These are phyloP conservation scores for Ustilago cynodontis DNA, from an alignment of 1,284 basidiomycete species.

Conservation along the genomic window DNA sequence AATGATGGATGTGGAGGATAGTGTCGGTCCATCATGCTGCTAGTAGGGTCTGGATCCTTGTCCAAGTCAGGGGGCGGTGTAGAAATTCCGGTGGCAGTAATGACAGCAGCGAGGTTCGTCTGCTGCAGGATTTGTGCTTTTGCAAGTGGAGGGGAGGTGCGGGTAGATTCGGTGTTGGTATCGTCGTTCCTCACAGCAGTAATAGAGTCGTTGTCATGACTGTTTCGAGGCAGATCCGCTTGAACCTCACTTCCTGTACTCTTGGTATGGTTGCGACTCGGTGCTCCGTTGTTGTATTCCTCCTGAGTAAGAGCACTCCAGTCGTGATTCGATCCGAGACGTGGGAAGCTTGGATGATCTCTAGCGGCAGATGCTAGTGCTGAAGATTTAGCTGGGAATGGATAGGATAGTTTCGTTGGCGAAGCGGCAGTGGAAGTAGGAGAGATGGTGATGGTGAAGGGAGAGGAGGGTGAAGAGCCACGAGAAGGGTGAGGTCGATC, in stretches of 20 bases:
- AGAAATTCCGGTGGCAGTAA: neutral
- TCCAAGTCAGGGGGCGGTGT: neutral
- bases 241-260: neutral
- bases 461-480: constrained; percentile 2
- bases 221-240: constrained; percentile 8
- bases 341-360: constrained; percentile 18
- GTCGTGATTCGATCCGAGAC: neutral
- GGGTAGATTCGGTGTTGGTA: neutral
- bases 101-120: neutral
- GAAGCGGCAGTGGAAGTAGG: neutral
- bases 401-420: neutral
- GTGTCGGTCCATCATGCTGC: constrained; percentile 32
- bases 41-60: neutral
- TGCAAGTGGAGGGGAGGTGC: neutral
- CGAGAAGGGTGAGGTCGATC: neutral
- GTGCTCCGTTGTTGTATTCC: neutral
- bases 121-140: neutral
- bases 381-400: neutral
- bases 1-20: constrained; percentile 24
- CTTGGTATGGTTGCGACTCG: neutral
- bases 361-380: constrained; percentile 14
- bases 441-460: neutral
- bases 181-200: constrained; percentile 40
- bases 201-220: constrained; percentile 39
- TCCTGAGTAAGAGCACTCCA: neutral